Percentiles rank a stretch among this genome's conserved stretches.
These are phyloP conservation scores for Hydrangea macrophylla DNA, from an alignment of 148 eudicot species.

Conservation along the genomic window DNA sequence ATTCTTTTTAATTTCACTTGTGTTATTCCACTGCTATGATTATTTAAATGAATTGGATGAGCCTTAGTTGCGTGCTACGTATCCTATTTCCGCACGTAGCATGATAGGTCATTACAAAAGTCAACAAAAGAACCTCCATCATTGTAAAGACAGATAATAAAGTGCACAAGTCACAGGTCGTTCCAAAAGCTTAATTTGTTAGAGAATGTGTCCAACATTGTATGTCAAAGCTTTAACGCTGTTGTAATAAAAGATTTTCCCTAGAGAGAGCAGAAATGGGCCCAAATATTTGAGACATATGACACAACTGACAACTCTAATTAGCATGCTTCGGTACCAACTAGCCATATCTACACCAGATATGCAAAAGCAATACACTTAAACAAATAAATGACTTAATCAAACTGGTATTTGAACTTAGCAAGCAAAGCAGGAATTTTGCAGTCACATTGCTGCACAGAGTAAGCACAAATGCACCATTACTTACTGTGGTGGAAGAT, in stretches of 20 bases:
- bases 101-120: too few species aligned
- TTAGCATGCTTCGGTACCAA: neutral
- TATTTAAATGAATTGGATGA: too few species aligned
- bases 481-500: constrained; percentile 86
- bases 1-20: too few species aligned
- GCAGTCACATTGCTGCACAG: neutral
- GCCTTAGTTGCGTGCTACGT: too few species aligned
- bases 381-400: neutral
- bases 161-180: too few species aligned
- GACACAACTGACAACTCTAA: neutral
- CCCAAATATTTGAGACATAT: neutral
- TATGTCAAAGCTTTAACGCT: too few species aligned
- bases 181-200: too few species aligned
- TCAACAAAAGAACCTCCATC: too few species aligned
- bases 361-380: neutral
- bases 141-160: too few species aligned
- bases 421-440: neutral
- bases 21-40: too few species aligned
- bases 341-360: neutral
- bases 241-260: neutral
- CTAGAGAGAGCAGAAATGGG: neutral
- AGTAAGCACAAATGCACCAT: neutral
- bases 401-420: neutral
- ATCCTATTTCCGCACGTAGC: too few species aligned
- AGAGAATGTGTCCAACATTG: too few species aligned